Base-by-base conservation (phyloP, 2,329 filamentous ascomycete genomes). In the Colletotrichum chlorophyti region DNA sequence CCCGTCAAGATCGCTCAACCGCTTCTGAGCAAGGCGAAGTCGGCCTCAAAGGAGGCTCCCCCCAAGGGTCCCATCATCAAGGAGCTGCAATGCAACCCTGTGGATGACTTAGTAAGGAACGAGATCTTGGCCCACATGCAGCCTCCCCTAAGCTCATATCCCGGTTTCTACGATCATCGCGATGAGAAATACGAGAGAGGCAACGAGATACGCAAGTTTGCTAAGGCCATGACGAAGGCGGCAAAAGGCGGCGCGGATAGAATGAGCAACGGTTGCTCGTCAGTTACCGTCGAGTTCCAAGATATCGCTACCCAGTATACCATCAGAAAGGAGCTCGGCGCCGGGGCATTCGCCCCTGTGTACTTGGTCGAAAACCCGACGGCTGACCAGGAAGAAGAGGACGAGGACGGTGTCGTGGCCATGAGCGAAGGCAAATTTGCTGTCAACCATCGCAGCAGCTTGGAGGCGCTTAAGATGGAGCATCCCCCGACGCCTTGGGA, bases 381-480 rank as follows among this genome's bases (percentile, higher is more conserved):
- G 0, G 78, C 82, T 4, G 79, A 79, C 27, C 75, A 77, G 0
- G 73, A 77, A 11, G 75, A 78, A 9, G 68, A 74, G 27, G 73
- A 78, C 15, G 77, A 83, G 14, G 79, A 83, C 27, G 75, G 70
- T 68, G 49, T 71, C 65, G 50, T 72, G 68, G 32, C 77, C 74
- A 85, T 90, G 83, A 85, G 87, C 53, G 87, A 85, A 66, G 83
- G 86, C 26, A 74, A 80, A 11, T 85, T 88, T 67, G 78, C 83
- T n/a, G 68, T 80, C 9, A 77, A 76, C 29, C 76, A 79, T 41
- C 86, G 90, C 37, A 78, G 78, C 38, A 63, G 78, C 1, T 81
- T 95, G 5, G 93, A 97, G 73, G 95, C 95, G 2, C 81, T 99
- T 65, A 99, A 99, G 75, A 93, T 97, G 86, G 95, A 99, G 75